phyloP scores from a whole-genome alignment of 1,284 basidiomycete genomes.

The Dichomitus squalens region DNA sequence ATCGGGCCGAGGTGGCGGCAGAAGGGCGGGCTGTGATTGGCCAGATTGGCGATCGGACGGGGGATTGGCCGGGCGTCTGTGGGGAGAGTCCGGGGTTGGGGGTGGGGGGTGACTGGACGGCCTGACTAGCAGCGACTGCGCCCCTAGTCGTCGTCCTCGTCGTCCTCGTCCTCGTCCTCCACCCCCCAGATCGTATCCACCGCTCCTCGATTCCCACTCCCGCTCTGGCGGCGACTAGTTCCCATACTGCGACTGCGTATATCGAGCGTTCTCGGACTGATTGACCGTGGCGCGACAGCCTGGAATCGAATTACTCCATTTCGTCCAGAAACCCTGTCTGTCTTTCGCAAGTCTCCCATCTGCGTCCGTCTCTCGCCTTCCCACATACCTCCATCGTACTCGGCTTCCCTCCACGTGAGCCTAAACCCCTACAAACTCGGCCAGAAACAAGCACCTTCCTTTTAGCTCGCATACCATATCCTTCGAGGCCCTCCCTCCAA shows the following conservation, averaged over 20 bases:
- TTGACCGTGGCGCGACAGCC: slow-evolving; percentile 20
- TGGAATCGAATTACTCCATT: slow-evolving; percentile 17
- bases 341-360: slow-evolving; percentile 24
- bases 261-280: slow-evolving; percentile 12
- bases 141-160: not conserved
- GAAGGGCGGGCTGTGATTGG: slow-evolving; percentile 1
- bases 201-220: slow-evolving; percentile 11
- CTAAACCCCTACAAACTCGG: not conserved
- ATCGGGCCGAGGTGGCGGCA: not conserved
- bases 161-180: slow-evolving; percentile 1
- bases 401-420: slow-evolving; percentile 22
- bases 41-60: slow-evolving; percentile 17
- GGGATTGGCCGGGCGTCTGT: slow-evolving; percentile 4
- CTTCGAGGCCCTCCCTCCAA: slow-evolving; percentile 20
- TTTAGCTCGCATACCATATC: slow-evolving; percentile 25
- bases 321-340: slow-evolving; percentile 13
- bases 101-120: not conserved
- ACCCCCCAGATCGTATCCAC: not conserved
- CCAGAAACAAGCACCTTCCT: slow-evolving; percentile 17
- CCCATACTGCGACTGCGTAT: slow-evolving; percentile 5
- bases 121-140: not conserved
- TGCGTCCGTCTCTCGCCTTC: slow-evolving; percentile 11
- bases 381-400: slow-evolving; percentile 12
- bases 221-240: not conserved
- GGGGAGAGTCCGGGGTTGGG: slow-evolving; percentile 11